Percentiles rank a stretch among this genome's conserved stretches.
Conservation (phyloP, 805 yeast genomes). For the Candida parachauliodes region DNA sequence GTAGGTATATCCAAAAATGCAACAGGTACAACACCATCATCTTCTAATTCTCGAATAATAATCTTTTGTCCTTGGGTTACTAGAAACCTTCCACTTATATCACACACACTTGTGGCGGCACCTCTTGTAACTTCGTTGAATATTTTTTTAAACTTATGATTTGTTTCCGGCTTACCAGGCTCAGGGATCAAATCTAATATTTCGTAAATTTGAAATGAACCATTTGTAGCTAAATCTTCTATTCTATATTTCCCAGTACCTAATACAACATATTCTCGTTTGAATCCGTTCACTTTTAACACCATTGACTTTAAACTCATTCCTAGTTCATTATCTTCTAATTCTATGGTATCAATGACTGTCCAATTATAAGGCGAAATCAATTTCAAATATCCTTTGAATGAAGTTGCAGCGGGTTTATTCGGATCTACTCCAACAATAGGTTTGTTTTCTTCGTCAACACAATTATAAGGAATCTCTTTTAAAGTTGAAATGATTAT, state of each 20-base stretch:
- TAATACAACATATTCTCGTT: constrained; percentile 66
- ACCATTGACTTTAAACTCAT: constrained; percentile 53
- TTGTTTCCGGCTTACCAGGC: constrained; percentile 80
- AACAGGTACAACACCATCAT: constrained; percentile 87
- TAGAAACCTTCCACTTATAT: constrained; percentile 77
- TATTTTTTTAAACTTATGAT: constrained; percentile 69
- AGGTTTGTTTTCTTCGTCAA: constrained; percentile 70
- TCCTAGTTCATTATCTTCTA: constrained; percentile 66
- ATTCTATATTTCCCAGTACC: constrained; percentile 74
- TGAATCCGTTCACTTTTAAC: constrained; percentile 45
- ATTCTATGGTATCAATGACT: constrained; percentile 63
- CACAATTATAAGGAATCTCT: constrained; percentile 56
- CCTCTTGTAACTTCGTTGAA: constrained; percentile 77
- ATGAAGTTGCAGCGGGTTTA: constrained; percentile 53
- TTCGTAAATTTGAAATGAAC: constrained; percentile 71
- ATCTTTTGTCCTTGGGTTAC: constrained; percentile 84
- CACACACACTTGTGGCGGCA: constrained; percentile 74
- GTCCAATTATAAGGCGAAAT: constrained; percentile 76
- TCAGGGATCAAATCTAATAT: constrained; percentile 84
- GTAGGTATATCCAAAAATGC: constrained; percentile 89
- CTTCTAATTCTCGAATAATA: constrained; percentile 78
- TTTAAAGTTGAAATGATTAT: constrained; percentile 59
- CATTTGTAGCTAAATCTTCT: constrained; percentile 80
- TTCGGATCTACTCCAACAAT: constrained; percentile 54
- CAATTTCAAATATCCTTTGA: constrained; percentile 58